These are phyloP conservation scores for Amauroascus verrucosus DNA, from an alignment of 2,329 filamentous ascomycete species.

Conservation along the genomic window DNA sequence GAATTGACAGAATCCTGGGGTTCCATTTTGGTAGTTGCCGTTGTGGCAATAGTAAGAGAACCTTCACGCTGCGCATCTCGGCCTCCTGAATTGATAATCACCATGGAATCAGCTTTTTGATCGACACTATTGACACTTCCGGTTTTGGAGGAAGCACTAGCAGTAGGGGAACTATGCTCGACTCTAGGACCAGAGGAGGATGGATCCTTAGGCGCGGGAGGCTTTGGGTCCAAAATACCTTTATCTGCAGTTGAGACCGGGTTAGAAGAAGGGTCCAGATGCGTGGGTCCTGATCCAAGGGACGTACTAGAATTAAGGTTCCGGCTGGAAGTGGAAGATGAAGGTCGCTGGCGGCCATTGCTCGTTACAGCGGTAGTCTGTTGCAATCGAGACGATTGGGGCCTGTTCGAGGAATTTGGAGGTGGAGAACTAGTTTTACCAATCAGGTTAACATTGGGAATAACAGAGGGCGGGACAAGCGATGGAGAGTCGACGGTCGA, in stretches of 20 bases:
- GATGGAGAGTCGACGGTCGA: slow-evolving; percentile 55
- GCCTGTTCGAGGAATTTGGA: slow-evolving; percentile 47
- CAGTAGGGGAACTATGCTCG: slow-evolving; percentile 8
- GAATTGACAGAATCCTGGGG: slow-evolving; percentile 1
- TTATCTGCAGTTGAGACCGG: slow-evolving; percentile 13
- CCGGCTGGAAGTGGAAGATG: slow-evolving; percentile 53
- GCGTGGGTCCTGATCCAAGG: slow-evolving; percentile 24
- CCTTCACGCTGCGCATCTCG: not conserved
- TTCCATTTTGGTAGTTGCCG: slow-evolving; percentile 4
- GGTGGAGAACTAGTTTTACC: slow-evolving; percentile 56
- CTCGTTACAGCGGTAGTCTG: slow-evolving; percentile 61
- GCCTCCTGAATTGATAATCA: slow-evolving; percentile 10
- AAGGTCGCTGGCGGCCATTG: slow-evolving; percentile 47
- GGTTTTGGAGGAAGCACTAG: slow-evolving; percentile 4
- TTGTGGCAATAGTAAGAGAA: slow-evolving; percentile 7
- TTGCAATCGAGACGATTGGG: slow-evolving; percentile 59
- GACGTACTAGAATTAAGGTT: slow-evolving; percentile 43
- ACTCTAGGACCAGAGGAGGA: slow-evolving; percentile 12
- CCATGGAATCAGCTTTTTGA: slow-evolving; percentile 10
- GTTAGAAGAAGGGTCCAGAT: slow-evolving; percentile 18
- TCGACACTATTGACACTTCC: slow-evolving; percentile 6
- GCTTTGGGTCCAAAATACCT: slow-evolving; percentile 12
- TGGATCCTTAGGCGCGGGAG: slow-evolving; percentile 4
- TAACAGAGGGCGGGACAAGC: slow-evolving; percentile 63
- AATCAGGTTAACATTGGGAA: slow-evolving; percentile 47